Percentiles rank a stretch among this genome's conserved stretches.
Evolutionary conservation across 1,284 basidiomycete genomes (phyloP).

Genomic region (Caloboletus firmus): DNA sequence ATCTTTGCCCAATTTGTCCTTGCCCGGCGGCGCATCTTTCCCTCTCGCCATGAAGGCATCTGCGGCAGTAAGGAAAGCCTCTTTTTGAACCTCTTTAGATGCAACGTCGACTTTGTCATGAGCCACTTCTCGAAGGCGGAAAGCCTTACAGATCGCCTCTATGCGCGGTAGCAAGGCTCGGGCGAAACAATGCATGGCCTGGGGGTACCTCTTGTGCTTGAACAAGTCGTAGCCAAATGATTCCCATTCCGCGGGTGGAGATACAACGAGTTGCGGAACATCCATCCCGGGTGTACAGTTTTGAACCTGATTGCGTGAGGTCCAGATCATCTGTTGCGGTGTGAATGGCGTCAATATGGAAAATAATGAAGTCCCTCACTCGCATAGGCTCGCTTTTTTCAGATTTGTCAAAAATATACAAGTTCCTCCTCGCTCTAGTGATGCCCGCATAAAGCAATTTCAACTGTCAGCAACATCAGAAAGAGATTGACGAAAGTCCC

Average conservation of each 20-base stretch:
- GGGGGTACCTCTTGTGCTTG: constrained; percentile 50
- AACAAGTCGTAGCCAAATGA: constrained; percentile 53
- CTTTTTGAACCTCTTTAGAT: constrained; percentile 26
- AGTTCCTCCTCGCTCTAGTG: constrained; percentile 63
- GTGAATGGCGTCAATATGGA: neutral
- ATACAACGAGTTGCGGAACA: constrained; percentile 49
- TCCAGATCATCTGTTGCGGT: constrained; percentile 52
- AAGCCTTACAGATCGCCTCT: constrained; percentile 47
- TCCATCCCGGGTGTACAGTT: constrained; percentile 44
- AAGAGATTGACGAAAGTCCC: neutral
- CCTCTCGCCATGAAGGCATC: constrained; percentile 49
- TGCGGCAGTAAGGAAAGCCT: constrained; percentile 49
- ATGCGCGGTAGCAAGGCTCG: constrained; percentile 49
- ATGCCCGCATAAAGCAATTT: constrained; percentile 71
- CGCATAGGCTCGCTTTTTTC: constrained; percentile 56
- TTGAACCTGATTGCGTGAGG: constrained; percentile 42
- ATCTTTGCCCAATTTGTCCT: constrained; percentile 10
- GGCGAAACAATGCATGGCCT: constrained; percentile 64
- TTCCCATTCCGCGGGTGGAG: constrained; percentile 57
- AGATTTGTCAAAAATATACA: constrained; percentile 68
- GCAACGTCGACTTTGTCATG: constrained; percentile 28
- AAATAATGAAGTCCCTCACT: constrained; percentile 37
- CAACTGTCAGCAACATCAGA: constrained; percentile 41
- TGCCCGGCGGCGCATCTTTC: constrained; percentile 24
- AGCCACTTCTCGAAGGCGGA: constrained; percentile 41